Percentiles rank a stretch among this genome's conserved stretches.
phyloP scores from a whole-genome alignment of 1,139 yeast genomes.

The Taphrina wiesneri region DNA sequence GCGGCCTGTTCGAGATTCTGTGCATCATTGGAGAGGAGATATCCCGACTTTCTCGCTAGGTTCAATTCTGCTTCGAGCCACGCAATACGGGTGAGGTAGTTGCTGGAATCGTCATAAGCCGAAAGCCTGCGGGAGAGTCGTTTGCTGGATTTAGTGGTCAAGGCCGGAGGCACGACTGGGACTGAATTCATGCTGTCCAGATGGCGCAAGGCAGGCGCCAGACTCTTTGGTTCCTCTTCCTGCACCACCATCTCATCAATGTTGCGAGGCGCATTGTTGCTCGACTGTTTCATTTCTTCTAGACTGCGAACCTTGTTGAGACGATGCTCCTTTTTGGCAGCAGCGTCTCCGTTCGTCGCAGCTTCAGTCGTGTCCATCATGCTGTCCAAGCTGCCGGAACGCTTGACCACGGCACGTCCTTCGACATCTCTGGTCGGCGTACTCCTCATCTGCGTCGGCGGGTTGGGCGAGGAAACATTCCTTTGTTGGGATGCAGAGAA shows the following conservation, averaged over 20 bases:
- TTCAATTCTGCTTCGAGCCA: constrained; percentile 41
- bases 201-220: constrained; percentile 30
- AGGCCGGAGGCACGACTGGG: not conserved
- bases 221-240: not conserved
- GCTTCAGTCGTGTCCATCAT: constrained; percentile 13
- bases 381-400: constrained; percentile 21
- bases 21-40: constrained; percentile 28
- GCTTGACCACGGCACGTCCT: not conserved
- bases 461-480: not conserved
- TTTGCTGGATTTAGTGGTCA: not conserved
- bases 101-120: not conserved
- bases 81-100: constrained; percentile 30
- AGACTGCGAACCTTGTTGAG: constrained; percentile 13
- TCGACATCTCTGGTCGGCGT: not conserved
- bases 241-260: not conserved
- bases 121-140: constrained; percentile 6
- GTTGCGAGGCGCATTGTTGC: not conserved
- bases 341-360: not conserved
- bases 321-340: not conserved
- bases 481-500: not conserved
- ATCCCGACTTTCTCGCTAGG: constrained; percentile 40
- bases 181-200: not conserved
- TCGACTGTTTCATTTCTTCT: not conserved
- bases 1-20: not conserved
- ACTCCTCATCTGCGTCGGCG: not conserved